Percentiles rank a stretch among this genome's conserved stretches.
Conservation (phyloP, 208 protist genomes). For the Trichomonas gallinae region DNA sequence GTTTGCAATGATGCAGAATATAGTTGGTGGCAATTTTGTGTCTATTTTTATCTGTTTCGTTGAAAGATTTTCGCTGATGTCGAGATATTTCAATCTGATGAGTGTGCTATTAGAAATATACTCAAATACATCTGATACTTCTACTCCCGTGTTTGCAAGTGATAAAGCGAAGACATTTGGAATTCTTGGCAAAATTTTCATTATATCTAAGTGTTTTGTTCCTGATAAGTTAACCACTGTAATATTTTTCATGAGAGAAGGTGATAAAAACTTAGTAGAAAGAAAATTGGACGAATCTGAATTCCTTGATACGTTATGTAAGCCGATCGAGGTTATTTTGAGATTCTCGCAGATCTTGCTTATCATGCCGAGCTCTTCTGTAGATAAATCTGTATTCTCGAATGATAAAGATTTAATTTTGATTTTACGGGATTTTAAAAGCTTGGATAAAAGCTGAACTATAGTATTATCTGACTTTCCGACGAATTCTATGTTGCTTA, state of each 20-base stretch:
- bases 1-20: background rate
- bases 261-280: background rate
- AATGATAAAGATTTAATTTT: background rate
- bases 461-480: background rate
- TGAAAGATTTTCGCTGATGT: background rate
- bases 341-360: background rate
- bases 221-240: background rate
- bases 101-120: background rate
- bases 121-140: background rate
- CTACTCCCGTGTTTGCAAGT: background rate
- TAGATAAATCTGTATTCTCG: background rate
- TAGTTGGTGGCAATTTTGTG: background rate
- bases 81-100: background rate
- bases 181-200: background rate
- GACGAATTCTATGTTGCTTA: background rate
- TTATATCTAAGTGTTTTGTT: background rate
- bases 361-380: background rate
- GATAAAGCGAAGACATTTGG: background rate
- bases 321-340: background rate
- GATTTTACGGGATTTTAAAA: background rate
- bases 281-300: background rate
- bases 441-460: background rate
- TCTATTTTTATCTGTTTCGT: background rate
- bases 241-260: background rate
- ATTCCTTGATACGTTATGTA: background rate